Evolutionary conservation across 371 early-diverging fungal species (phyloP), one percentile per base, ranked within the genome.

Genomic region (Mucor sp.): DNA sequence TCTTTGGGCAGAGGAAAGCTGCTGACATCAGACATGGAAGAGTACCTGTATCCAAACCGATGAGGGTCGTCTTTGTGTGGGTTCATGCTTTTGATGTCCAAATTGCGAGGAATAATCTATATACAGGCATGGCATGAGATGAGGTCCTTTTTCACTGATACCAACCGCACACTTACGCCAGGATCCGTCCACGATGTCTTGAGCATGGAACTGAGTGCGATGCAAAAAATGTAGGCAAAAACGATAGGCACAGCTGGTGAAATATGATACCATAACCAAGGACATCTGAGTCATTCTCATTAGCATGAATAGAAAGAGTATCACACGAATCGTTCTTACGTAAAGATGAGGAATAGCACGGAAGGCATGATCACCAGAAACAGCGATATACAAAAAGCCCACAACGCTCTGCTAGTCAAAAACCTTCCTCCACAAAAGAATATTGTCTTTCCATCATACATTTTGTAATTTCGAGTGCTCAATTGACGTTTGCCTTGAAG

Each of bases 161-260:
- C 1, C 30, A 4, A 30, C 30, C 6, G 4, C 6, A 30, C 6
- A 30, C 37, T 77, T 82, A 91, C 90, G 11, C 97, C 96, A 2
- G 97, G 97, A 79, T 97, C 97, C 5, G 91, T 93, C 82, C 93
- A 91, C 7, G 93, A 92, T 25, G 96, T 88, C 75, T 87, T 90
- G 50, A 93, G 81, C 90, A 95, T 92, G 9, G 92, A 90, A 4
- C 91, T 75, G 25, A 92, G 72, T 0, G 89, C 74, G 30, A 30
- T 30, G 90, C 2, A 86, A 63, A 91, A 89, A 17, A 94, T 47
- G 55, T 91, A 94, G 4, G 74, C 89, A 75, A 93, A 94, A 17
- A 93, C 70, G 58, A 93, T 82, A 6, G 90, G 90, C 17, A 87
- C 71, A 17, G 86, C 90, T 8, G 90, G 89, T 62, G 84, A 82